Evolutionary conservation across 345 rosid species (phyloP), one percentile per base, ranked within the genome.

Genomic region (Sisymbrium altissimum): DNA sequence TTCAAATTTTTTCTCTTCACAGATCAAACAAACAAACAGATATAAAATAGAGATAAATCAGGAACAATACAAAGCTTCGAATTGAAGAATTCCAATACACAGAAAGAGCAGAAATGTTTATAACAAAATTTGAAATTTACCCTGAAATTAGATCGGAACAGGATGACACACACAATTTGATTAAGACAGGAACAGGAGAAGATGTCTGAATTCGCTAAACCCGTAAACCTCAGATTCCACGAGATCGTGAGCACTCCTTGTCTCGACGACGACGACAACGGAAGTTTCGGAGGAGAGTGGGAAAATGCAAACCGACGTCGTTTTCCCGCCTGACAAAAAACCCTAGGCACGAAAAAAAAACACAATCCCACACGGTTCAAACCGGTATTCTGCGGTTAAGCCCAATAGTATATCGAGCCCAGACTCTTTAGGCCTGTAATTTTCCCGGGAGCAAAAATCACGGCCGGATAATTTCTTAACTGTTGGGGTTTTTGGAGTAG

Each of bases 181-280:
- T 49, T 13, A 8, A 62, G 44, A 62, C 6, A 14, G 41, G 69
- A 60, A 9, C 23, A 61, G 52, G 7, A 0, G 27, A 39, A 15
- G 13, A 9, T 17, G 43, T 61, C 6, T 2, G 14, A 49, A 38
- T 27, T 40, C 43, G n/a, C 53, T 27, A 61, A 60, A 50, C 40
- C 53, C n/a, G n/a, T n/a, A n/a, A n/a, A n/a, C n/a, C n/a, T 39
- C 52, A 61, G 53, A 50, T 32, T 46, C 56, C 3, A 7, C 8
- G 17, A 27, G 52, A 40, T 15, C 11, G 61, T n/a, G 48, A 52
- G 60, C 29, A 39, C 18, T 38, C 38, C 35, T 4, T 23, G 35
- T n/a, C 61, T 38, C 40, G 44, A 70, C 66, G 66, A 59, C 35
- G 74, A 66, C 48, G 39, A 70, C 61, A 19, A 55, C 7, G 38